These are phyloP conservation scores for Phytopythium vexans DNA, from an alignment of 352 stramenopile genomes.

Conservation along the genomic window DNA sequence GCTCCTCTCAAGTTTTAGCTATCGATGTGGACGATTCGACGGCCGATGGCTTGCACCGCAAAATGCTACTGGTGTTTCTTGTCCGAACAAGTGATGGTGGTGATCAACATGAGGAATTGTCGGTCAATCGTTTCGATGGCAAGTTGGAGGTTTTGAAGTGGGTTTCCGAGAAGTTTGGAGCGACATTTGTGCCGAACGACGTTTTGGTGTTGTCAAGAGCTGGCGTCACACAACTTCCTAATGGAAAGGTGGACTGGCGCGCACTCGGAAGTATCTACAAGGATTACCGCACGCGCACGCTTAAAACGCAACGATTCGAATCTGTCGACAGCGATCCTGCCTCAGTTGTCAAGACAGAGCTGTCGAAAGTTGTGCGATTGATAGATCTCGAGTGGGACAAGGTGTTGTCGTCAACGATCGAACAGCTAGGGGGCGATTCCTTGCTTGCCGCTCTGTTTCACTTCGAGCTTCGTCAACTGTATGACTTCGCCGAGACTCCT, in stretches of 20 bases:
- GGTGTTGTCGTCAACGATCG: constrained; percentile 15
- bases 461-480: constrained; percentile 30
- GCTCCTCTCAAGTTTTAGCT: constrained; percentile 13
- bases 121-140: neutral
- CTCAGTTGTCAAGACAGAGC: neutral
- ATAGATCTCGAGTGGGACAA: neutral
- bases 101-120: neutral
- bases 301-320: neutral
- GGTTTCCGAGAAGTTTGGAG: constrained; percentile 27
- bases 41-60: constrained; percentile 11
- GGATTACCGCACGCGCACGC: neutral
- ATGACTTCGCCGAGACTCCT: constrained; percentile 9
- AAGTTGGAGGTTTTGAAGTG: constrained; percentile 19
- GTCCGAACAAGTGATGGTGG: constrained; percentile 2
- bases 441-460: constrained; percentile 43
- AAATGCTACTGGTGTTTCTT: constrained; percentile 21
- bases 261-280: constrained; percentile 14
- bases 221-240: constrained; percentile 19
- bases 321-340: neutral
- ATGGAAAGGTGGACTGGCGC: constrained; percentile 41
- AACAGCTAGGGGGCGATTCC: constrained; percentile 52
- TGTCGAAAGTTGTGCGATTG: neutral
- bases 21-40: constrained; percentile 11
- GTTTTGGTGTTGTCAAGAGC: constrained; percentile 11
- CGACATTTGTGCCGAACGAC: constrained; percentile 24